phyloP scores from a whole-genome alignment of 169 alveolate species.

The Plasmodium blacklocki region DNA sequence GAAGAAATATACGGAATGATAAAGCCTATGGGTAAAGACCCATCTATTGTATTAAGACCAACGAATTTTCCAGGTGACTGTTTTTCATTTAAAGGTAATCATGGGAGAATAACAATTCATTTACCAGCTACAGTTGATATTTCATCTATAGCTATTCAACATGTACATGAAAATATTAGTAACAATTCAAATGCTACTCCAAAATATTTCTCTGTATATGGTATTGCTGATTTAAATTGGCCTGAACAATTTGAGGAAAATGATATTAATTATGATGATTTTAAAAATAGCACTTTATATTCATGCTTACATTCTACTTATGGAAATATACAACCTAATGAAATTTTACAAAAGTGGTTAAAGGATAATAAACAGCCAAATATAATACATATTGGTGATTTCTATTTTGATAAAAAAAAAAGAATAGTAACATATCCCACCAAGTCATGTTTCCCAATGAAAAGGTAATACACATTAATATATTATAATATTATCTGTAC shows the following conservation, averaged over 20 bases:
- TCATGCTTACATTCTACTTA: conserved; percentile 62
- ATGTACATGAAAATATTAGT: conserved; percentile 74
- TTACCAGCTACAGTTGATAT: conserved; percentile 72
- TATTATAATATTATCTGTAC: no score
- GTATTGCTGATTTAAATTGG: conserved; percentile 68
- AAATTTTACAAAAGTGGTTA: conserved; percentile 60
- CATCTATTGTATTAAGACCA: conserved; percentile 66
- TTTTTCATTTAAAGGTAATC: conserved; percentile 66
- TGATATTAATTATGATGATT: conserved; percentile 60
- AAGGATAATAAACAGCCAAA: conserved; percentile 30
- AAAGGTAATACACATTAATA: conserved; percentile 14
- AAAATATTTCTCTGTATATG: conserved; percentile 74
- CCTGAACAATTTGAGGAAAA: conserved; percentile 64
- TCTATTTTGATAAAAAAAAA: conserved; percentile 70
- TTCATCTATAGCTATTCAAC: conserved; percentile 66
- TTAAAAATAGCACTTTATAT: conserved; percentile 65
- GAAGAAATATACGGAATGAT: conserved; percentile 77
- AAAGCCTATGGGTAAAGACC: conserved; percentile 76
- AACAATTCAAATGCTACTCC: conserved; percentile 71
- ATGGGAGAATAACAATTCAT: conserved; percentile 72
- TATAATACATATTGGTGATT: conserved; percentile 64
- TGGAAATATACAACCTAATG: conserved; percentile 29
- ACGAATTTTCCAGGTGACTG: conserved; percentile 74
- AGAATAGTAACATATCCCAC: conserved; percentile 58
- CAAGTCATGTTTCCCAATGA: conserved; percentile 62